Evolutionary conservation across 495 filamentous ascomycete genomes (phyloP).

Genomic region (Apodospora peruviana): DNA sequence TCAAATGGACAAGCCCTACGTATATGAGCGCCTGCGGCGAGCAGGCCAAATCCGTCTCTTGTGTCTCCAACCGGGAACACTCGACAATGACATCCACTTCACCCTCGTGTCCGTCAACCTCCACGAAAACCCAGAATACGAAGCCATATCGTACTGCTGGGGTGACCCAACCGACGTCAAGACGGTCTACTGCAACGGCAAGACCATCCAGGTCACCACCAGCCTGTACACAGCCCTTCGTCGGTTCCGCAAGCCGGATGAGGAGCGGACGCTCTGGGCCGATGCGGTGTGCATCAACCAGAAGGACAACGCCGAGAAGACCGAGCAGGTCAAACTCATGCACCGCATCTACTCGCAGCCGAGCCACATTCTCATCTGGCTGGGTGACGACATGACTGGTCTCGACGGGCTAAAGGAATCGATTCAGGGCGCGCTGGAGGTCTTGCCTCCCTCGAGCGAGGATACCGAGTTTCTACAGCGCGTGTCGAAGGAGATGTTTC

Average conservation of each 20-base stretch:
- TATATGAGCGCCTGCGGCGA: conserved; percentile 31
- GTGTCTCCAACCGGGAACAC: conserved; percentile 11
- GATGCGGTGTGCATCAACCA: conserved; percentile 41
- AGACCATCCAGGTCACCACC: conserved; percentile 14
- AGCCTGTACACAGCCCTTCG: conserved; percentile 24
- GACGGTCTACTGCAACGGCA: conserved; percentile 18
- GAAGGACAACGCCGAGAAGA: conserved; percentile 23
- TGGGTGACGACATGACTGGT: conserved; percentile 19
- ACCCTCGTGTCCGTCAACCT: conserved; percentile 8
- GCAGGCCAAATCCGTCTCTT: conserved; percentile 10
- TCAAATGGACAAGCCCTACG: background rate
- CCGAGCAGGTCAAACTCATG: conserved; percentile 31
- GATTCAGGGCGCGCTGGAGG: conserved; percentile 1
- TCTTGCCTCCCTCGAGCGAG: conserved; percentile 6
- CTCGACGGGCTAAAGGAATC: conserved; percentile 8
- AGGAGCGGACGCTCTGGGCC: conserved; percentile 23
- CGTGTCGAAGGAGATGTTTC: background rate
- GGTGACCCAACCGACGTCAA: conserved; percentile 14
- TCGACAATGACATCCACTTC: conserved; percentile 7
- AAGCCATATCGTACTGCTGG: conserved; percentile 37
- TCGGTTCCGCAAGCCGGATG: conserved; percentile 19
- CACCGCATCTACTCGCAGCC: conserved; percentile 28
- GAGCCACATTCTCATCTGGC: conserved; percentile 22
- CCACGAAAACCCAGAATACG: conserved; percentile 15
- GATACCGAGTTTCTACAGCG: background rate